Percentiles rank a stretch among this genome's conserved stretches.
Evolutionary conservation across 2,329 filamentous ascomycete species (phyloP).

Genomic region (Stagonosporopsis cucurbitacearum): DNA sequence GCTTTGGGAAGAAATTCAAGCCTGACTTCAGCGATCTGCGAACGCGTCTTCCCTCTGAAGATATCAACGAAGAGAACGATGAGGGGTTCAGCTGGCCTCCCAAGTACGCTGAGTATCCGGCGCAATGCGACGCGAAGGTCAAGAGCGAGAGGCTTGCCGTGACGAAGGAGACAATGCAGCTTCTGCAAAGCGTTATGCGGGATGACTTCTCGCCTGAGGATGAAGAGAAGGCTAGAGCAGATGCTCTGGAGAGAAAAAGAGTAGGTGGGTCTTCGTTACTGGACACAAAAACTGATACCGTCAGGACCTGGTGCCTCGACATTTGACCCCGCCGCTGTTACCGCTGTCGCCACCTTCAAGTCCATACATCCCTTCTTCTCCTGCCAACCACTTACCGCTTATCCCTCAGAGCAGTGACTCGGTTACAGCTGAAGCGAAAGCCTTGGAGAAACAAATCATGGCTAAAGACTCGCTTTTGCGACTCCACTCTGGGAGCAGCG

Average conservation of each 20-base stretch:
- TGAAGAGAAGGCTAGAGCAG: constrained; percentile 27
- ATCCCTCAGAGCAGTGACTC: constrained; percentile 48
- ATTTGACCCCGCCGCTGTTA: constrained; percentile 57
- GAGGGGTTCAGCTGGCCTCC: constrained; percentile 53
- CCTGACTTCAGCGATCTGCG: constrained; percentile 39
- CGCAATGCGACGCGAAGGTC: constrained; percentile 27
- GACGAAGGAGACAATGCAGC: constrained; percentile 42
- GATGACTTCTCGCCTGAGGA: constrained; percentile 30
- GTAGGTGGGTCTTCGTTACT: constrained; percentile 24
- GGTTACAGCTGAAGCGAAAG: constrained; percentile 39
- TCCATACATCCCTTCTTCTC: constrained; percentile 51
- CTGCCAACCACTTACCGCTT: constrained; percentile 46
- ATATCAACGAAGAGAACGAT: constrained; percentile 50
- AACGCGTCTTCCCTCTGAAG: constrained; percentile 43
- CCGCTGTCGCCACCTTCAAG: constrained; percentile 51
- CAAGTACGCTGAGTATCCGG: constrained; percentile 40
- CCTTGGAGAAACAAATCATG: constrained; percentile 45
- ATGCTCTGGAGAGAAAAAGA: constrained; percentile 24
- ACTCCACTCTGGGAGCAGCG: constrained; percentile 40
- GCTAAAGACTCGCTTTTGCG: constrained; percentile 42
- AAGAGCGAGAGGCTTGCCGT: constrained; percentile 50
- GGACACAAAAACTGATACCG: background rate
- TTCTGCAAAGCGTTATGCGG: constrained; percentile 46
- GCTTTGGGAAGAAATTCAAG: constrained; percentile 40
- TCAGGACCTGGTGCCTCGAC: constrained; percentile 6